Evolutionary conservation across 2,329 filamentous ascomycete genomes (phyloP), one percentile per base, ranked within the genome.

Genomic region (Huntiella omanensis): DNA sequence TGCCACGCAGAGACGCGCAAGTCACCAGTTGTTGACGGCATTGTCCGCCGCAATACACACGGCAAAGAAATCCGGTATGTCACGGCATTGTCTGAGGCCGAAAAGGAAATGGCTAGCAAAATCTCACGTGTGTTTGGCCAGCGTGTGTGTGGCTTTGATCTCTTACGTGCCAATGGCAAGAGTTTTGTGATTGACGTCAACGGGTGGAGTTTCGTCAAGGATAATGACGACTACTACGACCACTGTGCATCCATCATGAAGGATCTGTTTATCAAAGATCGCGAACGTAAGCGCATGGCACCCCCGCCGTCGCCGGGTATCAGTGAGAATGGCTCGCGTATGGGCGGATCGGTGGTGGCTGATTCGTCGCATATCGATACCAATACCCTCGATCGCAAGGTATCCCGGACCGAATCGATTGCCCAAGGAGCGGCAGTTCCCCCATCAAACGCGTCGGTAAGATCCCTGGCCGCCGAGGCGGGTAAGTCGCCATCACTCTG

Each of bases 111-210:
- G 64, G 92, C 92, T 4, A 77, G 82, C 52, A 88, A 82, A 55
- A 96, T 98, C 50, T 85, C 87, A 2, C 80, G 77, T 39, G 82
- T 85, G 0, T 98, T 98, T 60, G 91, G 88, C 0, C 91, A 98
- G 60, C 72, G 85, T 46, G 87, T 98, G 2, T 98, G 91, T 58
- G 91, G 91, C 0, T 98, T 98, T 56, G 91, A 98, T 59, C 70
- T 98, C 50, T 68, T 98, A 48, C 79, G 92, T 22, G 85, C 87
- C 10, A 79, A 77, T 43, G 84, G 86, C 12, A 84, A 84, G 60
- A 96, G 88, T 59, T 98, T 85, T 62, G 91, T 98, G 42, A 98
- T 98, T 54, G 91, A 98, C 56, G 91, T 98, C 55, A 98, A 98
- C 60, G 91, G 91, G 10, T 98, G 92, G 92, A 96, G 88, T 58